Conservation (phyloP, 495 filamentous ascomycete species). For the Hamigera avellanea region DNA sequence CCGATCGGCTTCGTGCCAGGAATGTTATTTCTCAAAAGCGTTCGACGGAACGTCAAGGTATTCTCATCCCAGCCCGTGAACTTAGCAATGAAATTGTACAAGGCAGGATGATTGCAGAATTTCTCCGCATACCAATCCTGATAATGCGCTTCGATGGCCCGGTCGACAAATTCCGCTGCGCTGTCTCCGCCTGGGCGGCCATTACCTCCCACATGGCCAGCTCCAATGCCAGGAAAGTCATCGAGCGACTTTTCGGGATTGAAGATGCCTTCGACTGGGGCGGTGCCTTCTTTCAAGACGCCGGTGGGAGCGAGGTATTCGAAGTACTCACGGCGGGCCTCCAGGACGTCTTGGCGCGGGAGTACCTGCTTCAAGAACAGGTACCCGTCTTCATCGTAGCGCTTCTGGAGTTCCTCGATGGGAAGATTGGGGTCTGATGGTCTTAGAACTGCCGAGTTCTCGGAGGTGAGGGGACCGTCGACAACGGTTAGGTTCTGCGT, state of each 20-base stretch:
- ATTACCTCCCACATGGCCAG: conserved; percentile 37
- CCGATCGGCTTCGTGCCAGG: too few species aligned
- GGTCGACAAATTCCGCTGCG: conserved; percentile 38
- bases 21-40: too few species aligned
- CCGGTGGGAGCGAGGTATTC: conserved; percentile 39
- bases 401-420: conserved; percentile 34
- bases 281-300: conserved; percentile 35
- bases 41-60: too few species aligned
- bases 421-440: conserved; percentile 26
- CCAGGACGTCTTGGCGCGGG: conserved; percentile 44
- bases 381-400: conserved; percentile 47
- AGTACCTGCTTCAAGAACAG: conserved; percentile 48
- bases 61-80: too few species aligned
- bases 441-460: conserved; percentile 31
- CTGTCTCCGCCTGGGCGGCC: conserved; percentile 33
- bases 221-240: conserved; percentile 46
- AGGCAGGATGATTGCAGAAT: conserved; percentile 45
- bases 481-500: too few species aligned
- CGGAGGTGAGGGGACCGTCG: conserved; percentile 40
- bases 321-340: conserved; percentile 47
- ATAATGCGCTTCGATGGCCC: conserved; percentile 43
- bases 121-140: conserved; percentile 46
- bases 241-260: conserved; percentile 32
- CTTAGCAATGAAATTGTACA: too few species aligned
- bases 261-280: conserved; percentile 39